Evolutionary conservation across 352 stramenopile genomes (phyloP).

Genomic region (Globisporangium spinosum): DNA sequence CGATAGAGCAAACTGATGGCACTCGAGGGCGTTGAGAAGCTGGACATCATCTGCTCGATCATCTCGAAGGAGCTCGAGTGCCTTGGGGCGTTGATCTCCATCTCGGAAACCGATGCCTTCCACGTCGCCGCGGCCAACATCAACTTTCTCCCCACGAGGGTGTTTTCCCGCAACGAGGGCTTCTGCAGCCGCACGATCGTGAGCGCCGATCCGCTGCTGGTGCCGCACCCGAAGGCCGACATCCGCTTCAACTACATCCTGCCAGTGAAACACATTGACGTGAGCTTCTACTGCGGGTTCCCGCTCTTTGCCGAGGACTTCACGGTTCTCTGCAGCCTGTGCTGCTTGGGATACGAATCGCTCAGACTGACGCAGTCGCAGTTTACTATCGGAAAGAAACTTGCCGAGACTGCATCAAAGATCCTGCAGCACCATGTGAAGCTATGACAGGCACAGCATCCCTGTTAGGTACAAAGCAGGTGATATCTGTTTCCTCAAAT

Average conservation of each 20-base stretch:
- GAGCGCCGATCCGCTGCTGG: slow-evolving; percentile 14
- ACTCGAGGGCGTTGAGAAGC: not conserved
- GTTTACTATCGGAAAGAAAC: slow-evolving; percentile 44
- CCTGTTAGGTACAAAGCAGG: too few species aligned
- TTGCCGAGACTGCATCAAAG: slow-evolving; percentile 50
- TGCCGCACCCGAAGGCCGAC: slow-evolving; percentile 19
- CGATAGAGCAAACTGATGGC: not conserved
- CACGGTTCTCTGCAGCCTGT: slow-evolving; percentile 57
- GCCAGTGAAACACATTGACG: not conserved
- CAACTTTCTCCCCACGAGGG: not conserved
- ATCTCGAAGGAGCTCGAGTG: slow-evolving; percentile 14
- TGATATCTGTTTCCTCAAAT: too few species aligned
- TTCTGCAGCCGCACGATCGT: slow-evolving; percentile 22
- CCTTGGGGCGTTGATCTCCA: slow-evolving; percentile 11
- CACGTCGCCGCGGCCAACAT: slow-evolving; percentile 16
- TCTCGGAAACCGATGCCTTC: slow-evolving; percentile 11
- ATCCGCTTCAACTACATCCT: slow-evolving; percentile 8
- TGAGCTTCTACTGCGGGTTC: slow-evolving; percentile 79
- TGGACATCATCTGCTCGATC: slow-evolving; percentile 21
- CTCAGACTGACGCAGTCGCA: slow-evolving; percentile 49
- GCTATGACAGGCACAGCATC: too few species aligned
- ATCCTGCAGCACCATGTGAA: slow-evolving; percentile 17
- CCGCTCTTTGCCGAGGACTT: slow-evolving; percentile 39
- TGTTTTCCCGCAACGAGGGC: slow-evolving; percentile 17
- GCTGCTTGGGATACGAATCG: slow-evolving; percentile 46